Base-by-base conservation (phyloP, 768 basidiomycete species). In the Termitomyces sp. region DNA sequence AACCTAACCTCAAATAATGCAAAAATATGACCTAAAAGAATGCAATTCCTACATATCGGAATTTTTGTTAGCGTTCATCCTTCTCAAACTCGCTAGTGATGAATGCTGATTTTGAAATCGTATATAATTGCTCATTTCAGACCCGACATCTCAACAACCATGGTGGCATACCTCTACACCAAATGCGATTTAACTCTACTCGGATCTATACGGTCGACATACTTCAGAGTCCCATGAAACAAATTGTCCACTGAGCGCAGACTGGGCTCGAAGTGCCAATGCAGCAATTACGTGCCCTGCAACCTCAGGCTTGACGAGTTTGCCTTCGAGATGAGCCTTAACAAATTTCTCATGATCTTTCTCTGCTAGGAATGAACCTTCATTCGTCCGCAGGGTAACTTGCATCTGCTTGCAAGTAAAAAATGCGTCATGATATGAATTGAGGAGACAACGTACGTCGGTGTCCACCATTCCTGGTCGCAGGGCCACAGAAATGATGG, bases 381-480 rank as follows among this genome's bases (percentile, higher is more conserved):
- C 85, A n/a, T 71, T 69, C 45, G 72, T 68, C 54, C 90, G 77
- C 36, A 92, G 60, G 1, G 60, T 62, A 30, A 67, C 64, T 77
- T 92, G 91, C 92, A 93, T 93, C 90, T 92, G 54, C 55, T 38
- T 49, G n/a, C n/a, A 48, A 58, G 51, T 36, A 56, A 20, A 14
- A 55, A 28, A 24, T 20, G 6, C 6, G 42, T 12, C 36, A 18
- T 44, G 38, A 47, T 46, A 3, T 2, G n/a, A 32, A 20, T 10
- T 6, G 54, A 40, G 32, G n/a, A 57, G 2, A 47, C 22, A 18
- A 78, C 82, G 63, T 69, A 92, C 93, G 28, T 72, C 74, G 8
- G 93, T 95, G 60, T 95, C 86, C 28, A 97, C 92, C 72, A 87
- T 86, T 14, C 95, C 95, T 0, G 95, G 95, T 4, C 94, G 83